Percentiles rank a stretch among this genome's conserved stretches.
Conservation (phyloP, 1,284 basidiomycete species). For the Puccinia novopanici region DNA sequence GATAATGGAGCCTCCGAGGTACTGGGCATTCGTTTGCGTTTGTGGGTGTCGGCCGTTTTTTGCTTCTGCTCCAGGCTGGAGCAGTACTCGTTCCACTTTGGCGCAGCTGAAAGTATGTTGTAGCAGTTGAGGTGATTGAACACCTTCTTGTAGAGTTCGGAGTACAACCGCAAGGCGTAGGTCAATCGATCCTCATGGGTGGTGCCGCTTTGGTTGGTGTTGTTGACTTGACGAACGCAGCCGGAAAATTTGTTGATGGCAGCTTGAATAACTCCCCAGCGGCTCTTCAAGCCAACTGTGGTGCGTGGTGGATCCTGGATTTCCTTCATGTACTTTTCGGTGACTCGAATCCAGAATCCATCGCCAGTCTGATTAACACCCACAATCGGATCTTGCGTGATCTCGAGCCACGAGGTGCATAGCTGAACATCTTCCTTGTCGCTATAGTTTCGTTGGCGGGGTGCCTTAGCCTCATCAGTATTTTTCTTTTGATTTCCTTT, state of each 20-base stretch:
- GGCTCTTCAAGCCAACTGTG: not conserved
- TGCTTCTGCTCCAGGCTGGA: not conserved
- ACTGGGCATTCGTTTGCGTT: not conserved
- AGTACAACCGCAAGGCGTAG: not conserved
- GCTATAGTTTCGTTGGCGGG: too few relatives aligned
- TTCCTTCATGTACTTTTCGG: not conserved
- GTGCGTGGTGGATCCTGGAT: not conserved
- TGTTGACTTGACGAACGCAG: not conserved
- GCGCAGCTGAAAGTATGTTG: not conserved
- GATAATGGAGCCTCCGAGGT: not conserved
- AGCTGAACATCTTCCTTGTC: too few relatives aligned
- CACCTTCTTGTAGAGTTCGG: not conserved
- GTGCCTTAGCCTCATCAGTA: too few relatives aligned
- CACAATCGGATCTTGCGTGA: too few relatives aligned
- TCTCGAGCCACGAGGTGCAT: too few relatives aligned
- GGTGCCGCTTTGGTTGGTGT: not conserved
- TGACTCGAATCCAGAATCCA: not conserved
- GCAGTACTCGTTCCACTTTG: not conserved
- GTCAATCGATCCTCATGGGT: not conserved
- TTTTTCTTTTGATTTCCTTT: too few relatives aligned
- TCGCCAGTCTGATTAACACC: not conserved
- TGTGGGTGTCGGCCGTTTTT: not conserved
- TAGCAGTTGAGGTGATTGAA: not conserved
- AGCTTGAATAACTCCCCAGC: conserved; percentile 2
- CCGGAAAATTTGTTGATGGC: conserved; percentile 16